These are phyloP conservation scores for Arctostaphylos glauca DNA, from an alignment of 148 eudicot genomes.

Conservation along the genomic window DNA sequence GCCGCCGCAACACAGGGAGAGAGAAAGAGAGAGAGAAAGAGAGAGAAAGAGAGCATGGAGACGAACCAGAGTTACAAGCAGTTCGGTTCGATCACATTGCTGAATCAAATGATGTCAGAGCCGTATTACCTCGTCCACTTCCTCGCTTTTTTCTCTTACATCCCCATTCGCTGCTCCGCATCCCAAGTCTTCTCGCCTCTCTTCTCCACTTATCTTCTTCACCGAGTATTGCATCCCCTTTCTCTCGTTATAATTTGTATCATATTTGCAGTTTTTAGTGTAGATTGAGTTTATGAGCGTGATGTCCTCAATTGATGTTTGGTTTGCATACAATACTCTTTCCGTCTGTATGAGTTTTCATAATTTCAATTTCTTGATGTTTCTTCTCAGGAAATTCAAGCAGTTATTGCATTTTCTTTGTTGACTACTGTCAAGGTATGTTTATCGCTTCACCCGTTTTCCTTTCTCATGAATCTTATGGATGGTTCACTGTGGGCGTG, in stretches of 20 bases:
- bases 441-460: neutral
- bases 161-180: conserved; percentile 76
- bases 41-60: conserved; percentile 20
- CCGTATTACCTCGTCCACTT: conserved; percentile 71
- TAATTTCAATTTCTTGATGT: neutral
- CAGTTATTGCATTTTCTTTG: conserved; percentile 57
- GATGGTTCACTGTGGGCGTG: neutral
- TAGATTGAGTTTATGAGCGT: neutral
- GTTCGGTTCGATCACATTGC: conserved; percentile 37
- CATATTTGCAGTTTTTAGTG: neutral
- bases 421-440: conserved; percentile 68
- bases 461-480: neutral
- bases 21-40: conserved; percentile 27
- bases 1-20: neutral
- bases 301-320: neutral
- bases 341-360: neutral
- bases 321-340: neutral
- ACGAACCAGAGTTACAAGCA: conserved; percentile 24
- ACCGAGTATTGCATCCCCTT: conserved; percentile 50
- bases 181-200: conserved; percentile 48
- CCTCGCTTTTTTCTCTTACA: conserved; percentile 78
- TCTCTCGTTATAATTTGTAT: neutral
- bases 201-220: conserved; percentile 56
- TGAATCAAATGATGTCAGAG: conserved; percentile 57
- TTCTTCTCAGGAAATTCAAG: conserved; percentile 77